These are phyloP conservation scores for Gentiana straminea DNA, from an alignment of 257 asterid species.

Conservation along the genomic window DNA sequence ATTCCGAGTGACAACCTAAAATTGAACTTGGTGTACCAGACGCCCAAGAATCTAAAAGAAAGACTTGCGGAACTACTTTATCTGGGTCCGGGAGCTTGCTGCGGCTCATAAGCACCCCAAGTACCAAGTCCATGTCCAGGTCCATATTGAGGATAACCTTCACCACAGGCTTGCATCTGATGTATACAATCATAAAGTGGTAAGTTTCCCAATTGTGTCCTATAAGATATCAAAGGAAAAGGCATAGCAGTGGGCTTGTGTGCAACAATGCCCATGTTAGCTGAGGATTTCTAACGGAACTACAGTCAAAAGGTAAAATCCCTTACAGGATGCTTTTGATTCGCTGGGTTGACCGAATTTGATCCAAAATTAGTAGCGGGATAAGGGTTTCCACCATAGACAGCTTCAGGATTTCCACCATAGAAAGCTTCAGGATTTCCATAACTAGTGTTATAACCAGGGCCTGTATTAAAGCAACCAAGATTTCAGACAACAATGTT, in stretches of 20 bases:
- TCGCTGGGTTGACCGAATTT: slow-evolving; percentile 52
- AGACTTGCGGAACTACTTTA: slow-evolving; percentile 24
- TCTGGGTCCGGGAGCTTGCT: slow-evolving; percentile 68
- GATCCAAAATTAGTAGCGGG: slow-evolving; percentile 44
- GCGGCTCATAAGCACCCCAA: slow-evolving; percentile 64
- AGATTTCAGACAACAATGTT: neutral
- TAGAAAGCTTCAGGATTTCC: slow-evolving; percentile 50
- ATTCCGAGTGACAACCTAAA: slow-evolving; percentile 12
- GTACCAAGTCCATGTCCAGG: slow-evolving; percentile 62
- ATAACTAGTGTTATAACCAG: slow-evolving; percentile 47
- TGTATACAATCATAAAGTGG: slow-evolving; percentile 15
- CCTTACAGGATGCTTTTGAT: slow-evolving; percentile 57
- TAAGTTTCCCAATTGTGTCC: neutral
- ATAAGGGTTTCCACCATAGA: slow-evolving; percentile 56
- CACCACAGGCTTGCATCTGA: slow-evolving; percentile 61
- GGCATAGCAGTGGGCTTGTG: neutral
- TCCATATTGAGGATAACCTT: slow-evolving; percentile 74
- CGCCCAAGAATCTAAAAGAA: slow-evolving; percentile 13
- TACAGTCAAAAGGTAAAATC: neutral
- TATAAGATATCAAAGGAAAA: neutral
- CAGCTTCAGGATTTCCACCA: slow-evolving; percentile 50
- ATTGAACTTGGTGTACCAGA: slow-evolving; percentile 23
- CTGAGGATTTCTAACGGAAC: neutral
- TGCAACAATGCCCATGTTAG: neutral
- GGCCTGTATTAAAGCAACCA: slow-evolving; percentile 27